Evolutionary conservation across 495 filamentous ascomycete genomes (phyloP), one percentile per base, ranked within the genome.

Genomic region (Daldinia vernicosa): DNA sequence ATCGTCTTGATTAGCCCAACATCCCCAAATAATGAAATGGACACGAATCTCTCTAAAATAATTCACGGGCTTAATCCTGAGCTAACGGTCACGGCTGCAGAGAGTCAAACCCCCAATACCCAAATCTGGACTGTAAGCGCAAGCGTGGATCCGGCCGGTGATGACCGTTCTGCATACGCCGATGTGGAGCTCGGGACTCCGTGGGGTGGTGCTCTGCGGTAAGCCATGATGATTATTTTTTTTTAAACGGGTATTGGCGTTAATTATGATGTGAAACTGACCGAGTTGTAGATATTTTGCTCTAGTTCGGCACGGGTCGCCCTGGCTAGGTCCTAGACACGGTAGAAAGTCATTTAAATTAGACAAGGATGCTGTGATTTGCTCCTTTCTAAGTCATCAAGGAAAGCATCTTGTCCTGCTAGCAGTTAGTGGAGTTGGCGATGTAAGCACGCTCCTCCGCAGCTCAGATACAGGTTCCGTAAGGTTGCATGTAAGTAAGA

Each of bases 241-340:
- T 27, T 14, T 26, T 26, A 22, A 27, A 8, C 17, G 33, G 7
- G 15, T 30, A 37, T 60, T 28, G n/a, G 9, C 60, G 26, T 60
- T 35, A 9, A 50, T 7, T 45, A n/a, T 59, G 27, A 35, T 1
- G 11, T 30, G 33, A 26, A 27, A 39, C 76, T 78, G 63, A 82
- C 7, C 51, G 32, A 51, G 43, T 37, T 11, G 26, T 53, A 85
- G 89, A 64, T 95, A 92, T 85, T 94, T 97, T 74, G 87, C 92
- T 4, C 79, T 95, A 6, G 90, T 93, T 14, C 88, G 93, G n/a
- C 80, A 91, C 2, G 94, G 90, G 87, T 84, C 82, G 30, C 89
- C 94, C 1, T 98, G 95, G 95, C 82, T 98, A 14, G 92, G 90
- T 0, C 95, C 95, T 22, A 84, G 93, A 15, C 95, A 99, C 78